Evolutionary conservation across 805 yeast genomes (phyloP).

Genomic region (Metschnikowia noctiluminum): DNA sequence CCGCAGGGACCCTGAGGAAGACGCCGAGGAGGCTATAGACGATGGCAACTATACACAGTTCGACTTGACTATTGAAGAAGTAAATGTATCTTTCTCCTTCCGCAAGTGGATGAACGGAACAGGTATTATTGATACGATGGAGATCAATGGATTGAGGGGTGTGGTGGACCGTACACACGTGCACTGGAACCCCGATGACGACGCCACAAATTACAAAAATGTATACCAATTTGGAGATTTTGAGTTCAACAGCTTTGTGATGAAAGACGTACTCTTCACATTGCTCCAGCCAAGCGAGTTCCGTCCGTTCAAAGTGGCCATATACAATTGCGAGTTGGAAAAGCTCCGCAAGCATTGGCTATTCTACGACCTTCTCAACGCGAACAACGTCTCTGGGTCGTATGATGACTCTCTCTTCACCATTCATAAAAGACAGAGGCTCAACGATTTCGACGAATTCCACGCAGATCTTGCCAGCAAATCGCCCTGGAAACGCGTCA

Average conservation of each 20-base stretch:
- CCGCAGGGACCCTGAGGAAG: not conserved
- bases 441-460: conserved; percentile 40
- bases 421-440: conserved; percentile 70
- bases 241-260: conserved; percentile 75
- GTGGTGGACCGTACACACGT: conserved; percentile 90
- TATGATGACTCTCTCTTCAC: conserved; percentile 93
- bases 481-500: conserved; percentile 55
- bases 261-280: conserved; percentile 84
- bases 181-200: conserved; percentile 75
- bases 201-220: conserved; percentile 76
- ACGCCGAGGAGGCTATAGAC: conserved; percentile 41
- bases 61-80: conserved; percentile 84
- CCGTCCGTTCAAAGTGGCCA: conserved; percentile 80
- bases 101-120: conserved; percentile 85
- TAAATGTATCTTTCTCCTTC: conserved; percentile 75
- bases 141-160: conserved; percentile 84
- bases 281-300: conserved; percentile 77
- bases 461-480: conserved; percentile 13
- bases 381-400: conserved; percentile 82
- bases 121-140: conserved; percentile 77
- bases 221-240: conserved; percentile 83
- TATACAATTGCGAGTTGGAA: conserved; percentile 82
- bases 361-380: conserved; percentile 80
- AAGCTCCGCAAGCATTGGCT: conserved; percentile 89
- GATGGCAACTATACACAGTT: conserved; percentile 97